These are phyloP conservation scores for Chaetomium tenue DNA, from an alignment of 495 filamentous ascomycete species.

Conservation along the genomic window DNA sequence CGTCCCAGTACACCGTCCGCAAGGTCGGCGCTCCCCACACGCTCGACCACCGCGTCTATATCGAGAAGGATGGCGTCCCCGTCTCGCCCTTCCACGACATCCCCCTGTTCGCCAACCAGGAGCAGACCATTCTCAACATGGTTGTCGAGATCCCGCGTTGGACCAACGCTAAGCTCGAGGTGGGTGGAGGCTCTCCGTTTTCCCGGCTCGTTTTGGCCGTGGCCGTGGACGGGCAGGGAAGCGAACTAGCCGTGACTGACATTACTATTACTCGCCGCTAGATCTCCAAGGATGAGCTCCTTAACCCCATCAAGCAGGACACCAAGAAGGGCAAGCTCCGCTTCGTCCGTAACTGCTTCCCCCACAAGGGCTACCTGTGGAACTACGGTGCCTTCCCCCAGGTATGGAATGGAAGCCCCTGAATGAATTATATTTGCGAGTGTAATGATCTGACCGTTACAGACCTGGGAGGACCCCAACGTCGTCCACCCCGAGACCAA, in stretches of 20 bases:
- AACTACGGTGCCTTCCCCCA: constrained; percentile 99
- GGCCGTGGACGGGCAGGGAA: not conserved
- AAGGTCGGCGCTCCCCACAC: constrained; percentile 90
- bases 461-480: constrained; percentile 99
- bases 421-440: too few relatives aligned
- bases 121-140: constrained; percentile 97
- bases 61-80: constrained; percentile 94
- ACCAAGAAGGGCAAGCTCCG: constrained; percentile 90
- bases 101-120: constrained; percentile 90
- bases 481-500: constrained; percentile 96
- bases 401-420: constrained; percentile 46
- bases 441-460: not conserved
- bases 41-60: constrained; percentile 93
- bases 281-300: constrained; percentile 96
- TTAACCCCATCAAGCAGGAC: constrained; percentile 96
- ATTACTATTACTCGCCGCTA: constrained; percentile 31
- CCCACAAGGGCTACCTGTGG: constrained; percentile 99
- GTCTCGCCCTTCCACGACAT: constrained; percentile 98
- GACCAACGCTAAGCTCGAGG: constrained; percentile 99
- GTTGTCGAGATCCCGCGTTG: constrained; percentile 98
- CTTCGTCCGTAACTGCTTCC: constrained; percentile 99
- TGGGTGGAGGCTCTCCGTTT: constrained; percentile 40
- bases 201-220: not conserved
- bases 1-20: constrained; percentile 63
- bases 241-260: not conserved